Conservation (phyloP, 495 filamentous ascomycete species). For the Hypoxylon perforatum region DNA sequence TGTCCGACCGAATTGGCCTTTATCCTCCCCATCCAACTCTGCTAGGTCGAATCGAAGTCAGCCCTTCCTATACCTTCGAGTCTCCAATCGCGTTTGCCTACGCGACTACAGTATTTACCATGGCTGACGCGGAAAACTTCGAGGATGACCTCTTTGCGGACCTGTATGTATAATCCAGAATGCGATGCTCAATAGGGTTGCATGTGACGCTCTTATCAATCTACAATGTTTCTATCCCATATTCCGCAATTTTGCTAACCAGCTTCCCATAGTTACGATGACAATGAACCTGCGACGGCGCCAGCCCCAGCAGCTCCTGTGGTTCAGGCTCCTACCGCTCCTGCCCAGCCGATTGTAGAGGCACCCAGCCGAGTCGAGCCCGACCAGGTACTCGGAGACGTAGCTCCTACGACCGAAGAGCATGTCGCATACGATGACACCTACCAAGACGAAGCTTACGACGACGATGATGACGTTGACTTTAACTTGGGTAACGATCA, state of each 20-base stretch:
- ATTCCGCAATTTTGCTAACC: slow-evolving; percentile 25
- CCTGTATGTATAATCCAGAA: slow-evolving; percentile 71
- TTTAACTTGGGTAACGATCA: slow-evolving; percentile 63
- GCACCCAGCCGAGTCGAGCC: slow-evolving; percentile 24
- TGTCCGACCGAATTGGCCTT: slow-evolving; percentile 15
- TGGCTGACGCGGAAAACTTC: slow-evolving; percentile 89
- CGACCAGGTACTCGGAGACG: slow-evolving; percentile 31
- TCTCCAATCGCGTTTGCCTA: slow-evolving; percentile 18
- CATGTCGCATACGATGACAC: slow-evolving; percentile 64
- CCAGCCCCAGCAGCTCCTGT: slow-evolving; percentile 44
- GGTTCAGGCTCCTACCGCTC: slow-evolving; percentile 17
- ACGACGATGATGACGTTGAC: slow-evolving; percentile 73
- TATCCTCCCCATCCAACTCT: slow-evolving; percentile 5
- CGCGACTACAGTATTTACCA: slow-evolving; percentile 48
- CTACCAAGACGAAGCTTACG: slow-evolving; percentile 64
- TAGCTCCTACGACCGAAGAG: slow-evolving; percentile 48
- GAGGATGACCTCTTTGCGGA: slow-evolving; percentile 99
- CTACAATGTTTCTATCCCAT: not conserved
- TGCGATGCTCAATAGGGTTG: not conserved
- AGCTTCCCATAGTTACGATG: slow-evolving; percentile 76
- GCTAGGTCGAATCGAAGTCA: slow-evolving; percentile 32
- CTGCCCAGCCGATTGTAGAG: slow-evolving; percentile 29
- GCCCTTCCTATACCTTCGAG: slow-evolving; percentile 11
- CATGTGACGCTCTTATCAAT: slow-evolving; percentile 1
- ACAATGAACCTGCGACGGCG: slow-evolving; percentile 71